Percentiles rank a stretch among this genome's conserved stretches.
phyloP scores from a whole-genome alignment of 2,329 filamentous ascomycete species.

The Pseudogymnoascus sp. region DNA sequence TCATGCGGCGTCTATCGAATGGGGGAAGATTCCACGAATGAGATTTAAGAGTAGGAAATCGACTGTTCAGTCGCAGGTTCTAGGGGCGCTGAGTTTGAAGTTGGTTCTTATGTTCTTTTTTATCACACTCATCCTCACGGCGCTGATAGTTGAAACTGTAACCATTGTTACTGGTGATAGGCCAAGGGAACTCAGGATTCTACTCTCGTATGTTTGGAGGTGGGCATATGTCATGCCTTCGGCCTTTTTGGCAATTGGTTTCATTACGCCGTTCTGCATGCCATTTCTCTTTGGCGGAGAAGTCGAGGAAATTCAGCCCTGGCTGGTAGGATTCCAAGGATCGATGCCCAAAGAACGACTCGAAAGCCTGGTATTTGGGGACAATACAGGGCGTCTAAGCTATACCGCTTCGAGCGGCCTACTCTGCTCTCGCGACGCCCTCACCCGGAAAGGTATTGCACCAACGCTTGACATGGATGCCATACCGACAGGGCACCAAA shows the following conservation, averaged over 20 bases:
- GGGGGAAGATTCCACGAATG: conserved; percentile 26
- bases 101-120: conserved; percentile 6
- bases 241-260: conserved; percentile 9
- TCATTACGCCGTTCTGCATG: conserved; percentile 16
- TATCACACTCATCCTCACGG: conserved; percentile 14
- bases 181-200: background rate
- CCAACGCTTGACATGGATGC: conserved; percentile 15
- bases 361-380: conserved; percentile 23
- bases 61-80: background rate
- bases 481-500: conserved; percentile 18
- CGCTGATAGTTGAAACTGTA: background rate
- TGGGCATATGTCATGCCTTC: background rate
- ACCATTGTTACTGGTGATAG: background rate
- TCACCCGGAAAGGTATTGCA: conserved; percentile 21
- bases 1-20: conserved; percentile 27
- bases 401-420: conserved; percentile 22
- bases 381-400: conserved; percentile 17
- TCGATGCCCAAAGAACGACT: conserved; percentile 20
- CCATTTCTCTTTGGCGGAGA: conserved; percentile 18
- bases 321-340: conserved; percentile 25
- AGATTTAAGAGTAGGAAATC: conserved; percentile 11
- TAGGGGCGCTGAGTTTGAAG: background rate
- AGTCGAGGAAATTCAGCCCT: conserved; percentile 20
- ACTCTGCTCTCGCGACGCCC: conserved; percentile 17
- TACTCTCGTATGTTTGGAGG: conserved; percentile 6